phyloP scores from a whole-genome alignment of 2,329 filamentous ascomycete genomes.

The Cercospora citrullina region DNA sequence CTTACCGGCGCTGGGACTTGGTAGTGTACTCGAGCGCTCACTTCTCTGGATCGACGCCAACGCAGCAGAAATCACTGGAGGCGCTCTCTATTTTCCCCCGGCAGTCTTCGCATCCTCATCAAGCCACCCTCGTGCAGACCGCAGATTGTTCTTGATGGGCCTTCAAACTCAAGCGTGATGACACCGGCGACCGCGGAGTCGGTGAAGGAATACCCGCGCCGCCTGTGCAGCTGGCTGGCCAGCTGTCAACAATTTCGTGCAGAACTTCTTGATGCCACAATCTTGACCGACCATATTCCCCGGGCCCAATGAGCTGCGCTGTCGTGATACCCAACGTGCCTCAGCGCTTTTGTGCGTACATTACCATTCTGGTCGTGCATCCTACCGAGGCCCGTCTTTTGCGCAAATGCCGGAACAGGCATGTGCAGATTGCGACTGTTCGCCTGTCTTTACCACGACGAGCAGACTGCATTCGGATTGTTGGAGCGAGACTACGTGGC shows the following conservation, averaged over 20 bases:
- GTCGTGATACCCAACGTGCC: background rate
- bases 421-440: background rate
- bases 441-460: background rate
- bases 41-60: conserved; percentile 52
- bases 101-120: conserved; percentile 22
- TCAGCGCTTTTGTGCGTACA: background rate
- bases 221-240: background rate
- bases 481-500: background rate
- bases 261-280: background rate
- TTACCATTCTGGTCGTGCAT: background rate
- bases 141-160: conserved; percentile 26
- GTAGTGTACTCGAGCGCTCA: conserved; percentile 50
- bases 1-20: conserved; percentile 45
- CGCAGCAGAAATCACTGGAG: conserved; percentile 30
- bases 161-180: conserved; percentile 6
- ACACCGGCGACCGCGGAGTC: background rate
- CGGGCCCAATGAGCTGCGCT: background rate
- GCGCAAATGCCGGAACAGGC: background rate
- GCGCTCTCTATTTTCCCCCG: conserved; percentile 35
- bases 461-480: background rate
- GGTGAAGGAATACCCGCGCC: background rate
- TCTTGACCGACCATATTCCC: background rate
- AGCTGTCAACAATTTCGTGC: background rate
- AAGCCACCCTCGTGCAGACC: conserved; percentile 25
- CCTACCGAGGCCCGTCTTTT: background rate